Evolutionary conservation across 2,329 filamentous ascomycete genomes (phyloP).

Genomic region (Xylaria arbuscula): DNA sequence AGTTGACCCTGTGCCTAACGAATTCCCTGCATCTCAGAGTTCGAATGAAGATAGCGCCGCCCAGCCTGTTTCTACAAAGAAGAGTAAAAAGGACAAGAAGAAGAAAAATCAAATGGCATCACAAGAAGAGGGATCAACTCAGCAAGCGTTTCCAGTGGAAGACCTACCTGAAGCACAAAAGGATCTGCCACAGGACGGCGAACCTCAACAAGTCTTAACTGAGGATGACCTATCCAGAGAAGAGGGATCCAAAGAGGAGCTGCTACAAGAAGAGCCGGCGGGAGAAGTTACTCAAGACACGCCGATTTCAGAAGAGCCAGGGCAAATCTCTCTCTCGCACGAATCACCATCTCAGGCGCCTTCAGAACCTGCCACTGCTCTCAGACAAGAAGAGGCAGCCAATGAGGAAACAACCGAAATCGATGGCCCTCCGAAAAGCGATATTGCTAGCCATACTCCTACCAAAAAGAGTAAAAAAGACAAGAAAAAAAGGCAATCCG

Average conservation of each 20-base stretch:
- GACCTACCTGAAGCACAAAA: constrained; percentile 9
- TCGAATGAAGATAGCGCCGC: constrained; percentile 17
- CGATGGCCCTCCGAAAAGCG: constrained; percentile 29
- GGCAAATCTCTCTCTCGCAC: not conserved
- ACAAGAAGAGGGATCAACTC: constrained; percentile 14
- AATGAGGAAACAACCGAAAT: constrained; percentile 11
- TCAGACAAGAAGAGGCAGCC: constrained; percentile 1
- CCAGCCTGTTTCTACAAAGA: constrained; percentile 40
- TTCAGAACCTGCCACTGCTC: constrained; percentile 12
- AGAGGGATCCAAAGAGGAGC: not conserved
- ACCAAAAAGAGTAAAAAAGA: constrained; percentile 46
- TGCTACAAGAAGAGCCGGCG: not conserved
- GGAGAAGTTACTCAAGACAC: not conserved
- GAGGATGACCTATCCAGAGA: not conserved
- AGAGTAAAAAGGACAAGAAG: constrained; percentile 52
- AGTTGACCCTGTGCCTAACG: not conserved
- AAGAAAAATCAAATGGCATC: constrained; percentile 30
- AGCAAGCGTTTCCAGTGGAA: constrained; percentile 7
- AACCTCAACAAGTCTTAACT: not conserved
- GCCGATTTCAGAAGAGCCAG: not conserved
- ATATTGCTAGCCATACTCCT: constrained; percentile 14
- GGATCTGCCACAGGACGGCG: not conserved
- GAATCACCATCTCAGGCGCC: constrained; percentile 3
- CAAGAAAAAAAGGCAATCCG: constrained; percentile 49
- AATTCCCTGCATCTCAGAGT: not conserved